Evolutionary conservation across 306 rosid genomes (phyloP), one percentile per base, ranked within the genome.

Genomic region (Cucumis melo): DNA sequence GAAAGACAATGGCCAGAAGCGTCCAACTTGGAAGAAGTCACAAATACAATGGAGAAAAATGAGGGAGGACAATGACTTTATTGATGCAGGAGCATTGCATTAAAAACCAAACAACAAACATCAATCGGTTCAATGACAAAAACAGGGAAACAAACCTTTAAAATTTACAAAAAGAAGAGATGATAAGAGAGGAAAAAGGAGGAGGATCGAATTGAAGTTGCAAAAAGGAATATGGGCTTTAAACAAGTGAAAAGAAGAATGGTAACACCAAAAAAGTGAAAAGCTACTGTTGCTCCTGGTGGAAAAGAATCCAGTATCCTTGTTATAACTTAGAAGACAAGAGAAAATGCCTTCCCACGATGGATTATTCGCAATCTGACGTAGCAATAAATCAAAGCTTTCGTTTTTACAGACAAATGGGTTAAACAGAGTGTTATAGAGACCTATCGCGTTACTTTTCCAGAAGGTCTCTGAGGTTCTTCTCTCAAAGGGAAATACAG

Each of bases 301-400:
- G 86, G 87, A 78, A 83, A 80, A 80, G 57, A 74, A 84, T 19
- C 77, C 71, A 77, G 70, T 65, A 75, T 78, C 67, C 53, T 21
- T 67, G 78, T 79, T 29, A 61, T 39, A 41, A 65, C 73, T 50
- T 65, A 38, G 53, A 67, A 71, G 75, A 71, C 41, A 71, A 46
- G 77, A 74, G 77, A 34, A 32, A 74, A 74, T 53, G 63, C 51
- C 29, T 74, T 73, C 62, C 41, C 62, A 48, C 41, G 34, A 73
- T 51, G 17, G 77, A 73, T 73, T 21, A 34, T 50, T 73, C 54
- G 27, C 42, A 73, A 54, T 74, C 51, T 54, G 77, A 54, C 48
- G 29, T 36, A 39, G 29, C 29, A 39, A 74, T 19, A 42, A 56
- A 56, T 17, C 29, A n/a, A 34, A 19, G 48, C 17, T n/a, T 74